Base-by-base conservation (phyloP, 2,329 filamentous ascomycete species). In the Dothideomycetes sp. region DNA sequence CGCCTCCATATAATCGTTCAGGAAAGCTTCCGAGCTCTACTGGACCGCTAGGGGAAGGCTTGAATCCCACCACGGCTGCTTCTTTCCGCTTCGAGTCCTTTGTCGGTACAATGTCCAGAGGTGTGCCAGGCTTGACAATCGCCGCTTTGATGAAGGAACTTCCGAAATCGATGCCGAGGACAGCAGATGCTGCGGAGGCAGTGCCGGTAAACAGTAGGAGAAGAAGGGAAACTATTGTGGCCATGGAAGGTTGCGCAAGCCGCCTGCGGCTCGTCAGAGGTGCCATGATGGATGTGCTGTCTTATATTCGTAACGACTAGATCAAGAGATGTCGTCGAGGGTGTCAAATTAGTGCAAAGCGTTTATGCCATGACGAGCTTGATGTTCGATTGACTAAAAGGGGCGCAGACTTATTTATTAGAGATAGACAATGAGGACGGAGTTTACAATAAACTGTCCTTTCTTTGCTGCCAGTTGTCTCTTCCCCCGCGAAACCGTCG, bases 31-130 rank as follows among this genome's bases (percentile, higher is more conserved):
- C 58, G 5, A 48, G 40, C 18, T 60, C 56, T 68, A 64, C 46
- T 30, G 50, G 49, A 43, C 76, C 69, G 40, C 73, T 75, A 53
- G 73, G 67, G n/a, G 77, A 72, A 29, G 88, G 86, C 65, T 98
- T 96, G 68, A 98, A 96, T 32, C 86, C 83, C 50, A 98, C 79
- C 31, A 87, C 88, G 2, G 88, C 85, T 17, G 75, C 76, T 61
- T 98, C 91, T 70, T 98, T 98, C 56, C 91, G 82, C 62, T 94
- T 84, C 19, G 91, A 95, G 65, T 98, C 91, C 61, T 96, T 98
- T 19, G 88, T 95, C 41, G 95, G 75, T 60, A 98, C 89, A 49
- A 98, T 96, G 51, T 98, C 91, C 58, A 98, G 84, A 9, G 91
- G 91, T 38, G 94, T 89, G 45, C 91, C 91, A 2, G 91, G 91